A percentile compares a stretch with the other conserved stretches of the same genome.
Evolutionary conservation across 352 stramenopile genomes (phyloP).

Genomic region (Globisporangium spiculum): DNA sequence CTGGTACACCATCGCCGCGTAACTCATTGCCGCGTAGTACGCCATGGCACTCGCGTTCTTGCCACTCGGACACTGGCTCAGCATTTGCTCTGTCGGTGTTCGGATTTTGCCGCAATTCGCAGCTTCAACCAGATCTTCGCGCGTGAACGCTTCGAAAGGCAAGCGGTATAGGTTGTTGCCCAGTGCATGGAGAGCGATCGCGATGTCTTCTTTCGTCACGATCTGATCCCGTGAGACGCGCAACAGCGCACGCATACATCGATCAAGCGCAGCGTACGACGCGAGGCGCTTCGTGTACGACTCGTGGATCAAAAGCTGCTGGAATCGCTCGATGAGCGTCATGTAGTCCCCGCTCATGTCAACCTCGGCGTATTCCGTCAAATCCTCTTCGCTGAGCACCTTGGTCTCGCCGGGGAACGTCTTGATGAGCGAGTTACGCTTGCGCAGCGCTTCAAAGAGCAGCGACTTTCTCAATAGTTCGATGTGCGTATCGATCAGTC

Average conservation of each 20-base stretch:
- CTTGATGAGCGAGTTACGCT: constrained; percentile 69
- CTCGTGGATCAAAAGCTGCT: constrained; percentile 66
- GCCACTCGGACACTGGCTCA: constrained; percentile 40
- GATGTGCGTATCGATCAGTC: constrained; percentile 63
- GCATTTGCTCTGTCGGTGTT: constrained; percentile 42
- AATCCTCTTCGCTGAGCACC: constrained; percentile 40
- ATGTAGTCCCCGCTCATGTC: constrained; percentile 68
- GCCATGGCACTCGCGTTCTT: constrained; percentile 62
- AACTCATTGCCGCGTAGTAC: constrained; percentile 61
- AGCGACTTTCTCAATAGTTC: constrained; percentile 61
- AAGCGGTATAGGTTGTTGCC: constrained; percentile 35
- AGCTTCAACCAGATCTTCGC: constrained; percentile 52
- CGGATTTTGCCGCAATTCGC: constrained; percentile 45
- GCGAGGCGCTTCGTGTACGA: constrained; percentile 56
- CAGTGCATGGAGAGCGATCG: constrained; percentile 37
- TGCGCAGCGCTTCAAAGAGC: constrained; percentile 61
- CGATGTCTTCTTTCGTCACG: constrained; percentile 75
- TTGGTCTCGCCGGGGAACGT: constrained; percentile 54
- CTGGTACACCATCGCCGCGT: constrained; percentile 55
- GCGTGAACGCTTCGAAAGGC: constrained; percentile 60
- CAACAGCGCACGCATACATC: constrained; percentile 59
- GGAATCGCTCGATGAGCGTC: constrained; percentile 64
- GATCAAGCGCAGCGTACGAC: constrained; percentile 61
- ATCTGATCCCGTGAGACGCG: constrained; percentile 35
- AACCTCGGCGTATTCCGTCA: constrained; percentile 51